Conservation (phyloP, 768 basidiomycete species). For the Strobilomyces echinocephalus region DNA sequence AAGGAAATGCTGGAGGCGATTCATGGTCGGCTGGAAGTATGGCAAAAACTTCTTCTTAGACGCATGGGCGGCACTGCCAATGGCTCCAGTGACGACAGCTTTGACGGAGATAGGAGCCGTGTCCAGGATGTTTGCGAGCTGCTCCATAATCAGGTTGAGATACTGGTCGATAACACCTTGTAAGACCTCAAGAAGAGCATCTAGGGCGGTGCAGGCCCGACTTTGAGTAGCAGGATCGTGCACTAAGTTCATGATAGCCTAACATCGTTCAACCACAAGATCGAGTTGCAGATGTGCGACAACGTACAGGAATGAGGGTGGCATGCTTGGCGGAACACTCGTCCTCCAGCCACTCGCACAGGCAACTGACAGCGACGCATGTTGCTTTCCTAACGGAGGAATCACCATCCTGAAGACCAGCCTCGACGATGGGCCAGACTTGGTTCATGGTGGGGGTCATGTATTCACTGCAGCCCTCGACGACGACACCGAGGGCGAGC, state of each 20-base stretch:
- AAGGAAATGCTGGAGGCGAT: constrained; percentile 84
- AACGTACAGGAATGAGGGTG: constrained; percentile 76
- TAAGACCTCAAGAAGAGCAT: constrained; percentile 92
- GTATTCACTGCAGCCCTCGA: constrained; percentile 97
- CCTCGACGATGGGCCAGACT: constrained; percentile 92
- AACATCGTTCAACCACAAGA: background rate
- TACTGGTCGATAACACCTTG: constrained; percentile 89
- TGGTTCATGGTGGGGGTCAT: constrained; percentile 90
- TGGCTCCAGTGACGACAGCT: constrained; percentile 93
- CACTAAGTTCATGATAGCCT: constrained; percentile 90
- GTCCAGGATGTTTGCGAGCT: constrained; percentile 81
- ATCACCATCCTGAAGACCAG: constrained; percentile 80
- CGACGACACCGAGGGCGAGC: constrained; percentile 90
- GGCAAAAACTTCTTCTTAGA: constrained; percentile 87
- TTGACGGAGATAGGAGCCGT: constrained; percentile 84
- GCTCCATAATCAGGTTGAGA: constrained; percentile 91
- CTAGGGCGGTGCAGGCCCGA: constrained; percentile 93
- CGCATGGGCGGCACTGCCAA: constrained; percentile 96
- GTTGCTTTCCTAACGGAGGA: constrained; percentile 87
- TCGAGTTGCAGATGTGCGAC: background rate
- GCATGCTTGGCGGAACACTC: constrained; percentile 82
- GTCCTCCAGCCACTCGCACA: constrained; percentile 97
- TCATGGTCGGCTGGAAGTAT: constrained; percentile 92
- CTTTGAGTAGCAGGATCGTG: constrained; percentile 83
- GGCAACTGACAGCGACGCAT: constrained; percentile 92